Evolutionary conservation across 1,284 basidiomycete species (phyloP).

Genomic region (Ceratobasidium sp.): DNA sequence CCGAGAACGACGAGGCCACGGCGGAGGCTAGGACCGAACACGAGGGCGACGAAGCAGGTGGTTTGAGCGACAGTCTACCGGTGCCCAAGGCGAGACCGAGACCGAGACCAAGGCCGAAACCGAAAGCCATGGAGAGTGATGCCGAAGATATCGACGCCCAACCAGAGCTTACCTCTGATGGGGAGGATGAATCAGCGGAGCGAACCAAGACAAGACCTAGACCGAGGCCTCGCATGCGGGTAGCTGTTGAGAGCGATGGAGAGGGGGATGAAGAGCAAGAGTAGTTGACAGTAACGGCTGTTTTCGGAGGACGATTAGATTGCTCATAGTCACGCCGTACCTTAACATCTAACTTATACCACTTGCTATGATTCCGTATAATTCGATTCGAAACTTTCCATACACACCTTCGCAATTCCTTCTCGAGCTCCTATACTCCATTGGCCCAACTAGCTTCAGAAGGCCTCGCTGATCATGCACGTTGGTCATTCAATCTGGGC

Average conservation of each 20-base stretch:
- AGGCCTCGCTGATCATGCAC: slow-evolving; percentile 20
- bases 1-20: slow-evolving; percentile 8
- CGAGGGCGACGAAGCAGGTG: slow-evolving; percentile 8
- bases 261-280: background rate
- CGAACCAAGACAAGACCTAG: background rate
- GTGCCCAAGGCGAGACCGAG: slow-evolving; percentile 11
- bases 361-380: background rate
- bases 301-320: slow-evolving; percentile 11
- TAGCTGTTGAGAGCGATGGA: slow-evolving; percentile 25
- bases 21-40: slow-evolving; percentile 3
- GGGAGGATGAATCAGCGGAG: background rate
- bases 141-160: background rate
- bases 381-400: slow-evolving; percentile 9
- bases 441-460: background rate
- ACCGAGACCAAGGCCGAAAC: slow-evolving; percentile 28
- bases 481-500: slow-evolving; percentile 21
- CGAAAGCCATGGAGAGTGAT: slow-evolving; percentile 8
- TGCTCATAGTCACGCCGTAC: background rate
- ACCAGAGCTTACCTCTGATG: background rate
- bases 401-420: slow-evolving; percentile 15
- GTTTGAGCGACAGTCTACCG: background rate
- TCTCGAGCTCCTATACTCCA: background rate
- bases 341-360: slow-evolving; percentile 14
- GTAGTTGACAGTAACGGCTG: background rate
- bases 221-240: slow-evolving; percentile 11